Base-by-base conservation (phyloP, 2,329 filamentous ascomycete species). In the Epicoccum nigrum region DNA sequence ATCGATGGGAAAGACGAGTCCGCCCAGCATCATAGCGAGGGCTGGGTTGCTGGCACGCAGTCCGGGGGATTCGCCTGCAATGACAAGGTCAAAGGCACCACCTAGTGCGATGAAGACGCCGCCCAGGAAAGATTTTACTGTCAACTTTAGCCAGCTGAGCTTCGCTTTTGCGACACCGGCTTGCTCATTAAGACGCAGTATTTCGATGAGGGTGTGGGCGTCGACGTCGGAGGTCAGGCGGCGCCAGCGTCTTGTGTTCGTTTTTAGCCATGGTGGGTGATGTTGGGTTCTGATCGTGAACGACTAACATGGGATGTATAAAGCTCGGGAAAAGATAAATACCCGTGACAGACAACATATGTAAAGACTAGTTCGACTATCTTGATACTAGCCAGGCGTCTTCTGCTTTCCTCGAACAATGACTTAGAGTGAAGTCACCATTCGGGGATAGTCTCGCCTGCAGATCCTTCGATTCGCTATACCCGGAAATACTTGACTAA, bases 71-170 rank as follows among this genome's bases (percentile, higher is more conserved):
- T 64, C 62, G 2, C 62, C 62, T 2, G 62, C 63, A n/a, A 70
- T 63, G 15, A 70, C 64, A 55, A 74, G 64, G 16, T 67, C 59
- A 40, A 67, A 70, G 35, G 70, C 71, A 6, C 65, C 69, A 12
- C 67, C 68, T 12, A 68, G 64, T 40, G 73, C 71, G 11, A 72
- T 67, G 17, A 71, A 71, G 32, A 70, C 60, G 27, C 61, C 64
- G 9, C 60, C 65, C 2, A 66, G 58, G 7, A 64, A 55, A 15
- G 70, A 70, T 46, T 74, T 71, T 53, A 74, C 62, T 42, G 49
- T 56, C 34, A 65, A 64, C 32, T 73, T 54, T 37, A 71, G 67
- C 51, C 65, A 64, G 47, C 57, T 63, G 42, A 73, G 40, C n/a
- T 62, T 43, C 9, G 59, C 28, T 51, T 58, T 60, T 13, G 55